Percentiles rank a stretch among this genome's conserved stretches.
These are phyloP conservation scores for Pythium vanterpoolii DNA, from an alignment of 352 stramenopile species.

Conservation along the genomic window DNA sequence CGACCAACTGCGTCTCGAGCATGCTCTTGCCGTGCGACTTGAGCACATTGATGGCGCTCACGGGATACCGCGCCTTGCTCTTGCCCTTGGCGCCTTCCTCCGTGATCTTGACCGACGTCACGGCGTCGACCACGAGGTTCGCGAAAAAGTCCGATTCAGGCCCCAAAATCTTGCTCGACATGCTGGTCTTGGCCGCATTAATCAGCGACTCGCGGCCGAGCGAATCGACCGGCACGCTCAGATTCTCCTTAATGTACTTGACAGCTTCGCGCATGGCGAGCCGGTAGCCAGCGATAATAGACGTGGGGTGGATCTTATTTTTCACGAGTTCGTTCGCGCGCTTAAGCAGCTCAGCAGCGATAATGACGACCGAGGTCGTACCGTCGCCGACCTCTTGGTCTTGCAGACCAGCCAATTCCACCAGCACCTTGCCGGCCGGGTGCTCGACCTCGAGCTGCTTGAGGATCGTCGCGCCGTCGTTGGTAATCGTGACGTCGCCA, in stretches of 20 bases:
- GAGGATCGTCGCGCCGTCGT: conserved; percentile 99
- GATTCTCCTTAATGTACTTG: conserved; percentile 98
- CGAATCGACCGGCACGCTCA: conserved; percentile 94
- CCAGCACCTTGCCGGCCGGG: conserved; percentile 97
- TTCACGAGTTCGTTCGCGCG: conserved; percentile 96
- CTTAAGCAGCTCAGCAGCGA: conserved; percentile 95
- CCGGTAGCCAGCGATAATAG: conserved; percentile 98
- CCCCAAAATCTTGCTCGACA: conserved; percentile 99
- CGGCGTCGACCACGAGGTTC: conserved; percentile 96
- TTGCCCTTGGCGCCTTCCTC: conserved; percentile 83
- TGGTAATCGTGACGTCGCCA: conserved; percentile 99
- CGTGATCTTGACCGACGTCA: conserved; percentile 95
- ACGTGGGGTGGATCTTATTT: conserved; percentile 99
- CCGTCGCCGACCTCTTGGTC: conserved; percentile 99
- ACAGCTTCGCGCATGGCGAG: conserved; percentile 98
- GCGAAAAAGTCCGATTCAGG: conserved; percentile 97
- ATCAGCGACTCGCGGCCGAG: conserved; percentile 95
- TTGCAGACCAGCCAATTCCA: conserved; percentile 97
- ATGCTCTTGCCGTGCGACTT: conserved; percentile 94
- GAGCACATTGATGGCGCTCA: conserved; percentile 98
- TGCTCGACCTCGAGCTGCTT: conserved; percentile 99
- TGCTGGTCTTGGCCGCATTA: conserved; percentile 97
- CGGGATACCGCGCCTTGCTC: conserved; percentile 90
- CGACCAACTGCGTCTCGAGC: conserved; percentile 89
- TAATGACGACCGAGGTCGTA: conserved; percentile 99